Evolutionary conservation across 2,329 filamentous ascomycete species (phyloP).

Genomic region (Calonectria multiphialidica): DNA sequence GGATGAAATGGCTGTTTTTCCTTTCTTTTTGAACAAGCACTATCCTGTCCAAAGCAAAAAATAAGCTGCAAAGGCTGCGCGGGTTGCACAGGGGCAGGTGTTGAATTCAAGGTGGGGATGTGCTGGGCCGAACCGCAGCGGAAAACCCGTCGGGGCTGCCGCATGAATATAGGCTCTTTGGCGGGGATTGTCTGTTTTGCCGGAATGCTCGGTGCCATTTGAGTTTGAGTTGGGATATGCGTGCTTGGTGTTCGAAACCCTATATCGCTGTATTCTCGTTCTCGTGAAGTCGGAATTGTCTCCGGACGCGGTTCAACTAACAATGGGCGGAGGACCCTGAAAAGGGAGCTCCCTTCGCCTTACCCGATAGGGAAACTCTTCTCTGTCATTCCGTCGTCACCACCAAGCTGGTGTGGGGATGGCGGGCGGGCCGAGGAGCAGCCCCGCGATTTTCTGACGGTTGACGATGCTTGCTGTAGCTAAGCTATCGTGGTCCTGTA

Average conservation of each 20-base stretch:
- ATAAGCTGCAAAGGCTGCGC: not conserved
- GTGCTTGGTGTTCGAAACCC: not conserved
- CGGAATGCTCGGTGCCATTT: not conserved
- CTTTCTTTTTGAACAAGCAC: not conserved
- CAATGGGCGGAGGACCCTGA: not conserved
- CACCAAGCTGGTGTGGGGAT: not conserved
- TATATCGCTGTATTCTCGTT: slow-evolving; percentile 4
- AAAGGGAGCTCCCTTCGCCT: not conserved
- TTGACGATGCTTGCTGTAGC: not conserved
- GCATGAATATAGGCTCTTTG: slow-evolving; percentile 1
- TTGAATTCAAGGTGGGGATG: not conserved
- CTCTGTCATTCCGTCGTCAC: not conserved
- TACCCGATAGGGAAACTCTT: not conserved
- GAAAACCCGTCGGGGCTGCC: not conserved
- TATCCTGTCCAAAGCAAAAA: not conserved
- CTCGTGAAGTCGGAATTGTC: not conserved
- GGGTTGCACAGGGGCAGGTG: not conserved
- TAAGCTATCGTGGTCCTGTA: not conserved
- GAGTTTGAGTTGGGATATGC: slow-evolving; percentile 1
- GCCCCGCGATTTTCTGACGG: not conserved
- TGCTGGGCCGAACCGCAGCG: slow-evolving; percentile 1
- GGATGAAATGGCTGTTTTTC: not conserved
- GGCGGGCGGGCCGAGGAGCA: not conserved
- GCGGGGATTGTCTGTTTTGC: not conserved
- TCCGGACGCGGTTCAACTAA: not conserved